phyloP scores from a whole-genome alignment of 202 grass and related monocot species.

The Setaria viridis region DNA sequence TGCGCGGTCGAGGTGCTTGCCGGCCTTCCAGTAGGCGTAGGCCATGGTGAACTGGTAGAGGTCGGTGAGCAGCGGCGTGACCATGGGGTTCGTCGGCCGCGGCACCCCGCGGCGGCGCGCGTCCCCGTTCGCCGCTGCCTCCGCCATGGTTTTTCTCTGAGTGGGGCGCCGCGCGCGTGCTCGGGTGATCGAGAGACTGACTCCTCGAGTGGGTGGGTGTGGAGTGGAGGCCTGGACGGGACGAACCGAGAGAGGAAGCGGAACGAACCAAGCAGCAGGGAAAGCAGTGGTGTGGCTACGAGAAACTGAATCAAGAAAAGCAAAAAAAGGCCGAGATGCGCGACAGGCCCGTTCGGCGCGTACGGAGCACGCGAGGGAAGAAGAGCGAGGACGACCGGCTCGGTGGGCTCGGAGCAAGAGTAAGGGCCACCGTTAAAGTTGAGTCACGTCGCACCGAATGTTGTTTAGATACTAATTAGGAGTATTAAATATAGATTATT shows the following conservation, averaged over 20 bases:
- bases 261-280: not conserved
- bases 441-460: too few species aligned
- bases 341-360: too few species aligned
- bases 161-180: not conserved
- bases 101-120: conserved; percentile 34
- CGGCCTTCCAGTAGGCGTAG: conserved; percentile 97
- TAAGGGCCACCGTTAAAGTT: too few species aligned
- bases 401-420: too few species aligned
- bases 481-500: too few species aligned
- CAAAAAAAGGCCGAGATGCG: not conserved
- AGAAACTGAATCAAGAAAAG: not conserved
- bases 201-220: not conserved
- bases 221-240: not conserved
- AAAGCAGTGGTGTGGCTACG: not conserved
- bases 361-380: too few species aligned
- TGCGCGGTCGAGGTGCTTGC: conserved; percentile 83
- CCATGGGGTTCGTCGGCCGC: conserved; percentile 91
- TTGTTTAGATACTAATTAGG: too few species aligned
- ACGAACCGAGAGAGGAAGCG: not conserved
- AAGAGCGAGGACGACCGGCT: too few species aligned
- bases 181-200: not conserved
- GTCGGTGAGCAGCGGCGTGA: conserved; percentile 88
- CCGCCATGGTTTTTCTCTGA: not conserved
- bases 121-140: conserved; percentile 40
- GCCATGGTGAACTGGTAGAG: conserved; percentile 99